A percentile compares a stretch with the other conserved stretches of the same genome.
Evolutionary conservation across 2,329 filamentous ascomycete species (phyloP).

Genomic region (Diaporthe batatas): DNA sequence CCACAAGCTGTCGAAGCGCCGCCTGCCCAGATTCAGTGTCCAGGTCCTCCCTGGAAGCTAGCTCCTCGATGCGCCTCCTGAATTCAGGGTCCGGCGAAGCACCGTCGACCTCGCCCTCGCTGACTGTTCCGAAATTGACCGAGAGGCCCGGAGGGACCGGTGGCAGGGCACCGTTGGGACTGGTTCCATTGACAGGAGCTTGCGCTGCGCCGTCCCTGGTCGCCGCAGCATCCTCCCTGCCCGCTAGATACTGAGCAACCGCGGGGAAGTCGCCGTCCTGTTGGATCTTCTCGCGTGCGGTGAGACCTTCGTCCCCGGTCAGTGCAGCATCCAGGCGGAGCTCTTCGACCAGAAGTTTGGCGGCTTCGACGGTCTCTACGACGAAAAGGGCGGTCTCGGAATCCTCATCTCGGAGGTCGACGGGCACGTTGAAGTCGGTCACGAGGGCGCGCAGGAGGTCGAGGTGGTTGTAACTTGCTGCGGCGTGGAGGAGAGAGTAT

Average conservation of each 20-base stretch:
- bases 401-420: slow-evolving; percentile 90
- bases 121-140: slow-evolving; percentile 82
- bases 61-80: slow-evolving; percentile 85
- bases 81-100: slow-evolving; percentile 80
- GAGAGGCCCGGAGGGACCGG: slow-evolving; percentile 81
- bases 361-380: slow-evolving; percentile 84
- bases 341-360: slow-evolving; percentile 85
- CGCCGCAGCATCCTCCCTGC: slow-evolving; percentile 47
- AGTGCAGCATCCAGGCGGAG: slow-evolving; percentile 76
- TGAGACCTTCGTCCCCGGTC: slow-evolving; percentile 80
- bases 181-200: slow-evolving; percentile 47
- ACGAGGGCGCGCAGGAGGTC: slow-evolving; percentile 83
- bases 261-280: slow-evolving; percentile 83
- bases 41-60: slow-evolving; percentile 88
- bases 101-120: slow-evolving; percentile 68
- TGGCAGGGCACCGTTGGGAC: slow-evolving; percentile 62
- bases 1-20: slow-evolving; percentile 81
- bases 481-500: slow-evolving; percentile 94
- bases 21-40: slow-evolving; percentile 83
- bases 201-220: slow-evolving; percentile 45
- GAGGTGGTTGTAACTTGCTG: slow-evolving; percentile 90
- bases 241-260: slow-evolving; percentile 78
- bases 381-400: slow-evolving; percentile 95
- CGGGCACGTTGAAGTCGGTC: slow-evolving; percentile 80
- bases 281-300: slow-evolving; percentile 83